phyloP scores from a whole-genome alignment of 768 basidiomycete genomes.

The Boletus rubroflammeus region DNA sequence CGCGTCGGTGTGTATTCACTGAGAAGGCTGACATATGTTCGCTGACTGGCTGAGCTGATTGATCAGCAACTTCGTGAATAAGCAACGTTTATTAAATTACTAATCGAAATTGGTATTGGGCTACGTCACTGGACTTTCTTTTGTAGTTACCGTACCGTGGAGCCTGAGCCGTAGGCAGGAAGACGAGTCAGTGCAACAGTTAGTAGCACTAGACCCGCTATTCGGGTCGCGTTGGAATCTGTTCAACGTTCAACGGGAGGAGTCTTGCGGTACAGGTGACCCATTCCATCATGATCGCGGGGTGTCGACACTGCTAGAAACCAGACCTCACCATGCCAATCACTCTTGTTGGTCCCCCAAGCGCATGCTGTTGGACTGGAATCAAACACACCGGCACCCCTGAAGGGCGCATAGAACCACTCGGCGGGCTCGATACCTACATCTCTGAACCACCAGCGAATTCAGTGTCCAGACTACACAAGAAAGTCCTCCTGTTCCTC shows the following conservation, averaged over 20 bases:
- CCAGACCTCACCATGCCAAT: not conserved
- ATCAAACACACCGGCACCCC: conserved; percentile 50
- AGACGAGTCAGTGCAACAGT: no score
- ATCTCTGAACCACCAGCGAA: conserved; percentile 44
- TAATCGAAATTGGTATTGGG: no score
- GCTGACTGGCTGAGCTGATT: no score
- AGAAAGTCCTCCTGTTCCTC: conserved; percentile 51
- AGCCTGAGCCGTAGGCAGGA: no score
- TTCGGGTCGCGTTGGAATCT: no score
- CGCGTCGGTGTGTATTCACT: not conserved
- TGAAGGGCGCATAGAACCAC: conserved; percentile 39
- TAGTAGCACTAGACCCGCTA: no score
- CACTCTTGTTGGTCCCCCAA: conserved; percentile 37
- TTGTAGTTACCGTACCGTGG: no score
- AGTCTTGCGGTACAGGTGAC: not conserved
- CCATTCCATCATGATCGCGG: not conserved
- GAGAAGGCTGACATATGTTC: no score
- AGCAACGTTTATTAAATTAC: no score
- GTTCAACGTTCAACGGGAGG: not conserved
- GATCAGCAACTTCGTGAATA: no score
- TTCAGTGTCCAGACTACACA: conserved; percentile 19
- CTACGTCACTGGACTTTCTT: no score
- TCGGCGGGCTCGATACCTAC: conserved; percentile 53
- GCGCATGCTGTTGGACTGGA: conserved; percentile 48
- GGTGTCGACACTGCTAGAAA: not conserved